phyloP scores from a whole-genome alignment of 148 eudicot genomes.

The Amaranthus palmeri region DNA sequence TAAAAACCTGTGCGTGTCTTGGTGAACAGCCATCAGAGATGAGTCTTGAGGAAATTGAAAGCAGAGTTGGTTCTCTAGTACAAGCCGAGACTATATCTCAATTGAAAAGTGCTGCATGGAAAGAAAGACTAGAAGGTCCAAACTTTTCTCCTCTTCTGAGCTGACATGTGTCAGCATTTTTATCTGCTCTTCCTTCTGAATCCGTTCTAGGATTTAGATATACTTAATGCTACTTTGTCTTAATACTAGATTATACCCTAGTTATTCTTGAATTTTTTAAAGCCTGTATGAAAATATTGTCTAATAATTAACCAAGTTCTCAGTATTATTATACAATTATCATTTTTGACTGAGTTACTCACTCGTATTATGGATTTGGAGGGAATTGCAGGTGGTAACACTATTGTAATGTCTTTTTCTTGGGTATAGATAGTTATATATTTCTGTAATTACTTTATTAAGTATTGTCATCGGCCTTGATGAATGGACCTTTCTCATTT shows the following conservation, averaged over 20 bases:
- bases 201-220: not conserved
- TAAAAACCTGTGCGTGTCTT: conserved; percentile 10
- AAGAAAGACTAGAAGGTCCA: conserved; percentile 96
- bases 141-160: conserved; percentile 10
- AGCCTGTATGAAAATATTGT: too few species aligned
- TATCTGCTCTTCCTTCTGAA: not conserved
- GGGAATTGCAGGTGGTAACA: too few species aligned
- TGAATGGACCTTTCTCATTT: not conserved
- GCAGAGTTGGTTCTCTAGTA: conserved; percentile 69
- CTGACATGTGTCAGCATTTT: conserved; percentile 7
- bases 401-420: too few species aligned
- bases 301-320: too few species aligned
- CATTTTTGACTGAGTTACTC: too few species aligned
- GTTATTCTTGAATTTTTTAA: too few species aligned
- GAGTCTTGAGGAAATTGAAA: conserved; percentile 96
- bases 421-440: not conserved
- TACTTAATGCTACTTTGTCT: not conserved
- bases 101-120: conserved; percentile 92
- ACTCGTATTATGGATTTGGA: too few species aligned
- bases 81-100: conserved; percentile 72
- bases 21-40: conserved; percentile 82
- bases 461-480: not conserved
- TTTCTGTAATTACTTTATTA: not conserved
- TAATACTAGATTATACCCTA: not conserved
- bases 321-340: too few species aligned